Evolutionary conservation across 192 early-diverging fungal species (phyloP).

Genomic region (Chytriomyces hyalinus): DNA sequence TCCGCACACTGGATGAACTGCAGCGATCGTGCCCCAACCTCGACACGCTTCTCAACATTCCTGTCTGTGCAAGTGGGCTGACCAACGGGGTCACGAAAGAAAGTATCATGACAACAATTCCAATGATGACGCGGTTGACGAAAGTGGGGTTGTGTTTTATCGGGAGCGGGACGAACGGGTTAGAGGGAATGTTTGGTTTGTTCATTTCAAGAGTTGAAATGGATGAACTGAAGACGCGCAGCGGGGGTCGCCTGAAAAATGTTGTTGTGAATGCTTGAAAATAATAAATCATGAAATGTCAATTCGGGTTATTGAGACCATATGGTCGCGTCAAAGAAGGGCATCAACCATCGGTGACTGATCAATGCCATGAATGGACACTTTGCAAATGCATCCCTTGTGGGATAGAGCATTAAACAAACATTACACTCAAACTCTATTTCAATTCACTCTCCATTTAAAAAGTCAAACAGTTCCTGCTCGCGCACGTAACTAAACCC

Average conservation of each 20-base stretch:
- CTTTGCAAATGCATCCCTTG: no score
- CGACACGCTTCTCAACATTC: conserved; percentile 26
- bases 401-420: no score
- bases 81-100: conserved; percentile 1
- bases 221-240: conserved; percentile 12
- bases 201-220: conserved; percentile 20
- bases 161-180: neutral
- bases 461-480: no score
- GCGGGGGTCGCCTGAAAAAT: conserved; percentile 12
- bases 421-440: no score
- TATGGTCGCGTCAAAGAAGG: no score
- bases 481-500: conserved; percentile 53
- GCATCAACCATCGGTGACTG: no score
- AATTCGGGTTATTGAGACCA: neutral
- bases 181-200: conserved; percentile 12
- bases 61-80: neutral
- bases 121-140: conserved; percentile 13
- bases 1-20: conserved; percentile 11
- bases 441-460: no score
- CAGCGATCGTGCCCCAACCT: conserved; percentile 6
- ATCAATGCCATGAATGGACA: no score
- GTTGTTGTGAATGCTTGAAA: conserved; percentile 26
- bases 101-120: conserved; percentile 2
- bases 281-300: neutral
- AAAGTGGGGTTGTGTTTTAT: conserved; percentile 28